phyloP scores from a whole-genome alignment of 2,329 filamentous ascomycete genomes.

The Calonectria crousiana region DNA sequence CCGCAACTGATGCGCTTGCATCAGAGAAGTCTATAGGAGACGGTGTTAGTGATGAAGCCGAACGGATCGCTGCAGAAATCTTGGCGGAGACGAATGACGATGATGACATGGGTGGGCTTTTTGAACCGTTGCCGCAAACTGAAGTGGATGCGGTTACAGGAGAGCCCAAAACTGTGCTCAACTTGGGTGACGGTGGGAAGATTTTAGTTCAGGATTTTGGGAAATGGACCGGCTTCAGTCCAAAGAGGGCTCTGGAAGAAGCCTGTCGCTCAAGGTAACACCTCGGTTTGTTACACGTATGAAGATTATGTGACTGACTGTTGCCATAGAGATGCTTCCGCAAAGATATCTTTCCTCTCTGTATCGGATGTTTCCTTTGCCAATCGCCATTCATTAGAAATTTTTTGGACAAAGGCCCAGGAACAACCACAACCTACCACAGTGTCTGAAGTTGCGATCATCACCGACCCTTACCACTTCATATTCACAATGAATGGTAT shows the following conservation, averaged over 20 bases:
- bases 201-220: slow-evolving; percentile 85
- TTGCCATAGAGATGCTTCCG: slow-evolving; percentile 73
- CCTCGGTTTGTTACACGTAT: neutral
- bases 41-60: slow-evolving; percentile 68
- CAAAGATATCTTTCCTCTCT: slow-evolving; percentile 74
- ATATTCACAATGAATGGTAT: slow-evolving; percentile 80
- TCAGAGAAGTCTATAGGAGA: slow-evolving; percentile 51
- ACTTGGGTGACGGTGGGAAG: slow-evolving; percentile 63
- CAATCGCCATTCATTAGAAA: slow-evolving; percentile 79
- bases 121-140: slow-evolving; percentile 70
- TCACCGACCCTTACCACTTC: slow-evolving; percentile 63
- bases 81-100: slow-evolving; percentile 68
- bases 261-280: slow-evolving; percentile 82
- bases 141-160: slow-evolving; percentile 70
- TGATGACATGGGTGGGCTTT: slow-evolving; percentile 64
- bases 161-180: slow-evolving; percentile 69
- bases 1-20: slow-evolving; percentile 34
- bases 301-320: slow-evolving; percentile 20
- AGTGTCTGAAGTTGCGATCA: slow-evolving; percentile 58
- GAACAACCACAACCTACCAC: slow-evolving; percentile 53
- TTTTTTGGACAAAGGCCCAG: slow-evolving; percentile 84
- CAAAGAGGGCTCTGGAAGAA: slow-evolving; percentile 84
- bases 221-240: slow-evolving; percentile 81
- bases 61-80: slow-evolving; percentile 69
- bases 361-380: slow-evolving; percentile 82